Evolutionary conservation across 2,329 filamentous ascomycete species (phyloP).

Genomic region (Alternaria triticimaculans): DNA sequence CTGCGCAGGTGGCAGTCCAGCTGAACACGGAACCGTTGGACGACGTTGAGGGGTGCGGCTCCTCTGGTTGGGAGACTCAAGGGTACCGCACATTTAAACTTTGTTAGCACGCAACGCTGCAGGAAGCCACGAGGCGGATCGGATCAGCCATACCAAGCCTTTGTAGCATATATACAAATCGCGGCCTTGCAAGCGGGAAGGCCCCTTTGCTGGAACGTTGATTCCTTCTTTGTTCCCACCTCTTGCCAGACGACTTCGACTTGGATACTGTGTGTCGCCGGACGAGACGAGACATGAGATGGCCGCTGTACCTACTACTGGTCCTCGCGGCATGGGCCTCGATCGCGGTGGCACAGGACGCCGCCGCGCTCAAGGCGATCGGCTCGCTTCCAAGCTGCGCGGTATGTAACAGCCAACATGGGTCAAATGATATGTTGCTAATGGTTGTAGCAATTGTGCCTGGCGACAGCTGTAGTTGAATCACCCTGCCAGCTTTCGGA

Average conservation of each 20-base stretch:
- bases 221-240: not conserved
- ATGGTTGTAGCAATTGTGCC: slow-evolving; percentile 16
- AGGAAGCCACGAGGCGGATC: not conserved
- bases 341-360: not conserved
- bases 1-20: not conserved
- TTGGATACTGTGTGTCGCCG: not conserved
- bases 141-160: not conserved
- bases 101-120: not conserved
- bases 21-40: not conserved
- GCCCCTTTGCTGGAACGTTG: not conserved
- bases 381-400: slow-evolving; percentile 8
- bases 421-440: not conserved
- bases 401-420: not conserved
- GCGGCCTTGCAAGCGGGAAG: not conserved
- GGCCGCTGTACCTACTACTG: not conserved
- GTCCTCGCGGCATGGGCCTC: not conserved
- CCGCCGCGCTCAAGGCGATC: not conserved
- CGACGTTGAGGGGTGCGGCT: not conserved
- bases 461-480: slow-evolving; percentile 10
- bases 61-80: not conserved
- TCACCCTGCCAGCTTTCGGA: slow-evolving; percentile 20
- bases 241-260: not conserved
- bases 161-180: not conserved
- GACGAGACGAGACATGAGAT: not conserved
- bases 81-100: not conserved